These are phyloP conservation scores for Megacollybia marginata DNA, from an alignment of 768 basidiomycete genomes.

Conservation along the genomic window DNA sequence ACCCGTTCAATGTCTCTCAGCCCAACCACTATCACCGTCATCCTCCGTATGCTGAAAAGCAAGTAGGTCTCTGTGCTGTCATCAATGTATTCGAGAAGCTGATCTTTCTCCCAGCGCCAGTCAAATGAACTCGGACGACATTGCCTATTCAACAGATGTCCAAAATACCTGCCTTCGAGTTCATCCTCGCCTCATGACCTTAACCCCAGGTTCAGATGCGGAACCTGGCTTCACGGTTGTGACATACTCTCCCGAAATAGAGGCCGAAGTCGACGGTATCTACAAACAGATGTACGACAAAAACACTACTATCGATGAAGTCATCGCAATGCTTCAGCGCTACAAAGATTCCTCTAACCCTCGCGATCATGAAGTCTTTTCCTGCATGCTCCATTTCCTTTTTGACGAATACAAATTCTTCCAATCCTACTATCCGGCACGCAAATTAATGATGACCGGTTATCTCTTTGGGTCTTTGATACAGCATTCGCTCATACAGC, in stretches of 20 bases:
- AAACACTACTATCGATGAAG: slow-evolving; percentile 89
- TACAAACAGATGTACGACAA: slow-evolving; percentile 99
- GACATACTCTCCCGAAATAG: slow-evolving; percentile 81
- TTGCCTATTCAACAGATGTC: slow-evolving; percentile 84
- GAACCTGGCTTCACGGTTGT: slow-evolving; percentile 92
- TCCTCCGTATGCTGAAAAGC: slow-evolving; percentile 82
- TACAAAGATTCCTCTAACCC: slow-evolving; percentile 77
- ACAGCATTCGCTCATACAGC: slow-evolving; percentile 87
- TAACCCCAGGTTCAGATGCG: slow-evolving; percentile 75
- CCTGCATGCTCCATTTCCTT: slow-evolving; percentile 99
- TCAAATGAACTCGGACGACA: slow-evolving; percentile 69
- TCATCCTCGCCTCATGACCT: slow-evolving; percentile 92
- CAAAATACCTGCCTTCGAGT: slow-evolving; percentile 91
- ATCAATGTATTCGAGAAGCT: background rate
- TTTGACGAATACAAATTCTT: slow-evolving; percentile 99
- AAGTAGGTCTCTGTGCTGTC: slow-evolving; percentile 41
- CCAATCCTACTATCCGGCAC: slow-evolving; percentile 89
- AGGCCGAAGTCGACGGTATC: slow-evolving; percentile 88
- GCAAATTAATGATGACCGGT: slow-evolving; percentile 93
- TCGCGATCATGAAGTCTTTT: slow-evolving; percentile 92
- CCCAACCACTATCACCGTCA: slow-evolving; percentile 84
- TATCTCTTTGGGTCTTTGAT: slow-evolving; percentile 96
- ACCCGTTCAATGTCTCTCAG: slow-evolving; percentile 81
- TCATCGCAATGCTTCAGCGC: slow-evolving; percentile 80
- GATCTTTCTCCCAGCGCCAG: slow-evolving; percentile 42